Percentiles rank a stretch among this genome's conserved stretches.
phyloP scores from a whole-genome alignment of 371 early-diverging fungal species.

The Mortierella sp. region DNA sequence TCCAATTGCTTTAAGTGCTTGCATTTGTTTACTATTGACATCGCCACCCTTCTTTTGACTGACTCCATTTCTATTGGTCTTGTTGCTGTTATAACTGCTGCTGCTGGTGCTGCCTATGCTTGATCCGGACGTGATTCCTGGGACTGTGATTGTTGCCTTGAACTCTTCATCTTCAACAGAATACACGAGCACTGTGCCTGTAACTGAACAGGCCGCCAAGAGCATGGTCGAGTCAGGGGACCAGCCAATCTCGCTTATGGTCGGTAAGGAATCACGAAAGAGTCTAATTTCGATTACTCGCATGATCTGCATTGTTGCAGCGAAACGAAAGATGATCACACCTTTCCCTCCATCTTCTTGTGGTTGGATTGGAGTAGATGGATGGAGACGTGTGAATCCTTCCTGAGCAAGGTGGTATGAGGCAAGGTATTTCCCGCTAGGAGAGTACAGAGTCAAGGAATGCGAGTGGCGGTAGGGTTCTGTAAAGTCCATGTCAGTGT shows the following conservation, averaged over 20 bases:
- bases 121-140: slow-evolving; percentile 28
- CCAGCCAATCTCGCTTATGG: slow-evolving; percentile 53
- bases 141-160: slow-evolving; percentile 45
- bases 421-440: slow-evolving; percentile 53
- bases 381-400: slow-evolving; percentile 46
- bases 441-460: slow-evolving; percentile 49
- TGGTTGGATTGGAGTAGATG: slow-evolving; percentile 39
- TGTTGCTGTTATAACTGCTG: neutral
- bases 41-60: slow-evolving; percentile 9
- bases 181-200: slow-evolving; percentile 41
- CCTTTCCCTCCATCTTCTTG: slow-evolving; percentile 51
- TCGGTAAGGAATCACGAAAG: slow-evolving; percentile 49
- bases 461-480: slow-evolving; percentile 49
- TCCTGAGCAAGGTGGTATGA: slow-evolving; percentile 55
- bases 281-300: slow-evolving; percentile 42
- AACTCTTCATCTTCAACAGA: slow-evolving; percentile 50
- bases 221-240: slow-evolving; percentile 50
- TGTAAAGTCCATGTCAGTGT: slow-evolving; percentile 44
- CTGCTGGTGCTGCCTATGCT: neutral
- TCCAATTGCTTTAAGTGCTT: slow-evolving; percentile 25
- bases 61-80: neutral
- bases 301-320: slow-evolving; percentile 50
- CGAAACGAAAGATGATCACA: slow-evolving; percentile 47
- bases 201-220: slow-evolving; percentile 40
- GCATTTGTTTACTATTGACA: slow-evolving; percentile 1